Base-by-base conservation (phyloP, 2,329 filamentous ascomycete genomes). In the Alternaria gansuensis region DNA sequence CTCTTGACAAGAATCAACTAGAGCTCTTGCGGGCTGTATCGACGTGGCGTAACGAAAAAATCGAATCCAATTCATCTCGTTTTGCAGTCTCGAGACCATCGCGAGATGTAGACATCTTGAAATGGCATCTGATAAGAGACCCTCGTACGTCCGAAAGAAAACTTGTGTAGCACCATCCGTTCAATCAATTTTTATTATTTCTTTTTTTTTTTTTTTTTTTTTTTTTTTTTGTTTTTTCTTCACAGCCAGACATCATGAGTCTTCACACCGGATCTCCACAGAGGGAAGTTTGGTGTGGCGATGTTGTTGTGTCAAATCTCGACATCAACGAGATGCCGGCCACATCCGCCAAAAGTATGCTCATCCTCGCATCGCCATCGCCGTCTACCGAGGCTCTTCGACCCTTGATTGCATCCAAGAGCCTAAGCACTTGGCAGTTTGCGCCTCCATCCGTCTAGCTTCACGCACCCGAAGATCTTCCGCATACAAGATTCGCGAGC, bases 401-500 rank as follows among this genome's bases (percentile, higher is more conserved):
- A 24, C 31, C 21, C 23, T 36, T 36, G 13, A n/a, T 48, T 13
- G 31, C 21, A 48, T 48, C 28, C 37, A 17, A 17, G 28, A 21
- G 37, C 37, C 28, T 29, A 51, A 43, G 34, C 34, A 43, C 31
- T 33, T 23, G 21, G 29, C 29, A 11, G 33, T 37, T 44, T 45
- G 29, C 51, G 39, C 51, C 23, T 14, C 40, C 23, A 28, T 44
- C 40, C 51, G 51, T 44, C 39, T 34, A 45, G 34, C 34, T 46
- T 36, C 26, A 46, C 51, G 33, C 44, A n/a, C 24, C n/a, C 44
- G 56, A 50, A 23, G 56, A 55, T 55, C 51, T 55, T 59, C 51
- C 39, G 39, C 44, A 33, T 24, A 37, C 34, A 43, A 59, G 56
- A 59, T 59, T 51, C 44, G 56, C 56, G 56, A 59, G 51, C 45